Evolutionary conservation across 495 filamentous ascomycete species (phyloP).

Genomic region (Penicillium arizonense): DNA sequence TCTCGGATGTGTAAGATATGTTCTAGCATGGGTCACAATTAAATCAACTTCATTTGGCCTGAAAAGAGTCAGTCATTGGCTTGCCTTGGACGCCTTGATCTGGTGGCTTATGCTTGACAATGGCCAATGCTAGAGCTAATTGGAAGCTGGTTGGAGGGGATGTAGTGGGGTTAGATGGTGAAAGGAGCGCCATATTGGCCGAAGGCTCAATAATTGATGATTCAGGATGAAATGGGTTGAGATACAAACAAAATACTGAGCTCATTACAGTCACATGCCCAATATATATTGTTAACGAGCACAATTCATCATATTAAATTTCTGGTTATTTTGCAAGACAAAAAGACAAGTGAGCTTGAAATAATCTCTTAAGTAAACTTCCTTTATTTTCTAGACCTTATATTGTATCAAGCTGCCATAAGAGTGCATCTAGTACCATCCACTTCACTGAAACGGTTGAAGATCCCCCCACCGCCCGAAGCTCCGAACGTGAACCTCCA

Average conservation of each 20-base stretch:
- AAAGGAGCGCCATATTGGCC: not conserved
- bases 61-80: not conserved
- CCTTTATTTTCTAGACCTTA: too few relatives aligned
- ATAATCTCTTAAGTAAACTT: too few relatives aligned
- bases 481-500: not conserved
- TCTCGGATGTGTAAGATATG: constrained; percentile 38
- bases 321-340: too few relatives aligned
- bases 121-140: constrained; percentile 45
- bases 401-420: too few relatives aligned
- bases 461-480: constrained; percentile 6
- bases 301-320: too few relatives aligned
- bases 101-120: constrained; percentile 45
- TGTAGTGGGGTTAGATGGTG: not conserved
- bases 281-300: too few relatives aligned
- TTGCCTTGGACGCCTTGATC: constrained; percentile 36
- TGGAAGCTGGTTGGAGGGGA: constrained; percentile 30
- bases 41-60: not conserved
- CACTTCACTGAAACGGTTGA: too few relatives aligned
- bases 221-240: not conserved
- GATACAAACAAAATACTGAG: too few relatives aligned
- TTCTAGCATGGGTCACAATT: constrained; percentile 24
- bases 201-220: not conserved
- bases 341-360: too few relatives aligned
- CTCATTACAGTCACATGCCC: too few relatives aligned
- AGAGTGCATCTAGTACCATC: too few relatives aligned